phyloP scores from a whole-genome alignment of 768 basidiomycete genomes.

The Russula virescens region DNA sequence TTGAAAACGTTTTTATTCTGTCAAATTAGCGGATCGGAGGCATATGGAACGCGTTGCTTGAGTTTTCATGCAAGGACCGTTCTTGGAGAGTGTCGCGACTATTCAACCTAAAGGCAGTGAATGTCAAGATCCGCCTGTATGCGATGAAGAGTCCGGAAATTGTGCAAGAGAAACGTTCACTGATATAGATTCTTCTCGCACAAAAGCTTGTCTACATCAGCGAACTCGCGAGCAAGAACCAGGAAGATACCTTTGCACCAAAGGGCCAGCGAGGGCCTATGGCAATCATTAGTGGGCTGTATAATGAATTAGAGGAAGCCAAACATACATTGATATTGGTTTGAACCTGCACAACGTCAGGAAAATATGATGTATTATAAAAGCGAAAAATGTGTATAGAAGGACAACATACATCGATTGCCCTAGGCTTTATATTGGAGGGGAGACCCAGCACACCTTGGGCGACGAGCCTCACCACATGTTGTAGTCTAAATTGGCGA shows the following conservation, averaged over 20 bases:
- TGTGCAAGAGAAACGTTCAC: not conserved
- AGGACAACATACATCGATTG: slow-evolving; percentile 23
- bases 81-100: not conserved
- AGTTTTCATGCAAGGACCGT: not conserved
- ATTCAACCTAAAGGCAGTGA: slow-evolving; percentile 5
- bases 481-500: slow-evolving; percentile 32
- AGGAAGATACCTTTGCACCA: not conserved
- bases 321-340: not conserved
- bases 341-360: not conserved
- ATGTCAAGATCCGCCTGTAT: slow-evolving; percentile 36
- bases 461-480: slow-evolving; percentile 36
- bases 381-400: not conserved
- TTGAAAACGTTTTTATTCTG: not conserved
- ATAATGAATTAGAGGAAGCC: not conserved
- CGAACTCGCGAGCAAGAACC: not conserved
- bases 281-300: too few relatives aligned
- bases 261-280: not conserved
- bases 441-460: not conserved
- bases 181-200: slow-evolving; percentile 2
- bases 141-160: not conserved
- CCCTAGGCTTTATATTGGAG: slow-evolving; percentile 12
- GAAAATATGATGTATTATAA: slow-evolving; percentile 25
- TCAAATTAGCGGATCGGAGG: not conserved
- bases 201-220: not conserved
- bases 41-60: not conserved